Base-by-base conservation (phyloP, 1,284 basidiomycete genomes). In the Prillingera fragicola region DNA sequence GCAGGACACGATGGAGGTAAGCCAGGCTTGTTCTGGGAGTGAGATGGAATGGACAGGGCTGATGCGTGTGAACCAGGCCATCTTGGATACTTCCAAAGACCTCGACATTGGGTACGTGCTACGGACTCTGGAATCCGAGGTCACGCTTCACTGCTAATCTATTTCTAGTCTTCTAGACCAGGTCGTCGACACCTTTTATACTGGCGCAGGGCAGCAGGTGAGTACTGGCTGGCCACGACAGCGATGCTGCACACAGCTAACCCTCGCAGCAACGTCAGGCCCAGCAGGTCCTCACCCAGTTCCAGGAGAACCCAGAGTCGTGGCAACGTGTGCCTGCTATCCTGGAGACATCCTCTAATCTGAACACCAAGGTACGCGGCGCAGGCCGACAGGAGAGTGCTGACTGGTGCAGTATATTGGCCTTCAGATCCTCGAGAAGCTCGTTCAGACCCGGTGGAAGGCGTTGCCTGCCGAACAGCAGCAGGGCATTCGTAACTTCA, bases 321-420 rank as follows among this genome's bases (percentile, higher is more conserved):
- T 99, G 95, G 95, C 92, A 94, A 56, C 81, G 89, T 65, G 95
- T 98, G 2, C 95, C 95, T 25, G 85, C 86, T 52, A 87, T 99
- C 59, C 77, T 99, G 45, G 90, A 97, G 67, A 78, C 78, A 48
- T 87, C 89, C 9, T 76, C 77, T 18, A 90, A 84, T 67, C 80
- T 85, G 28, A 94, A 97, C 70, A 84, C 92, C 33, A 98, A 98
- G 79, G 91, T 88, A 37, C 39, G 75, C 56, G n/a, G n/a, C n/a
- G n/a, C n/a, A n/a, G n/a, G n/a, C n/a, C n/a, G n/a, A n/a, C n/a
- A n/a, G n/a, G n/a, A n/a, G n/a, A n/a, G n/a, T 32, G n/a, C 34
- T 41, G 14, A 27, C 12, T 3, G n/a, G n/a, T 38, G 3, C 54
- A 95, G 88, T 95, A 87, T 71, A 90, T 96, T 63, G 90, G 87